Base-by-base conservation (phyloP, 768 basidiomycete species). In the Tricholoma bakamatsutake region DNA sequence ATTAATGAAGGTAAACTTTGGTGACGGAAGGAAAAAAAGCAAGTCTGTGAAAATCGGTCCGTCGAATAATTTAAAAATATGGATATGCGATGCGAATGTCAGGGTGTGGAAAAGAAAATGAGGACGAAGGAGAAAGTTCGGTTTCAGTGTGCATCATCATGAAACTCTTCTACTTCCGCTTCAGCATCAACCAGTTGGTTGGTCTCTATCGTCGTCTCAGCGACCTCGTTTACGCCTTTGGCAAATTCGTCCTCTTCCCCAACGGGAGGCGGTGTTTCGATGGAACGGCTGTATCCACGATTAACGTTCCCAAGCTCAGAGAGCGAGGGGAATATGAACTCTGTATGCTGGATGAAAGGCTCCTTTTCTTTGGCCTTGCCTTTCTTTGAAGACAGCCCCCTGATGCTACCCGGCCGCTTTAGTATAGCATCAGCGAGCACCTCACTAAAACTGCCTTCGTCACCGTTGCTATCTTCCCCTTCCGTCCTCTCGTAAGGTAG, bases 371-470 rank as follows among this genome's bases (percentile, higher is more conserved):
- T 62, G 27, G 37, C 28, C 54, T 60, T 59, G 11, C 63, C 64
- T 56, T 61, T 64, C 60, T 61, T 67, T 40, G 60, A 64, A 13
- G 68, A 63, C 11, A 75, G 35, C 9, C 54, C 67, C 31, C 74
- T 63, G 8, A 81, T 75, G 56, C 76, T 78, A 54, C 72, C 76
- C 3, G 83, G 83, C 21, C 81, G 67, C 68, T 83, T 84, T 53
- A 84, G 55, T 31, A 84, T 84, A 9, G 83, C 82, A 61, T 81
- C 83, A 6, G 79, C 82, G 53, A 84, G 68, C 30, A 73, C 62
- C 53, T 76, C 76, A 59, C 75, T 83, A 39, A 80, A 68, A 15
- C 69, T 69, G 10, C 69, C 68, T 9, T 71, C 73, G 2, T 70
- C 71, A 27, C 67, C 69, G 1, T 65, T 67, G 15, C 64, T 67